Base-by-base conservation (phyloP, 2,329 filamentous ascomycete species). In the Xenoacremonium recifei region DNA sequence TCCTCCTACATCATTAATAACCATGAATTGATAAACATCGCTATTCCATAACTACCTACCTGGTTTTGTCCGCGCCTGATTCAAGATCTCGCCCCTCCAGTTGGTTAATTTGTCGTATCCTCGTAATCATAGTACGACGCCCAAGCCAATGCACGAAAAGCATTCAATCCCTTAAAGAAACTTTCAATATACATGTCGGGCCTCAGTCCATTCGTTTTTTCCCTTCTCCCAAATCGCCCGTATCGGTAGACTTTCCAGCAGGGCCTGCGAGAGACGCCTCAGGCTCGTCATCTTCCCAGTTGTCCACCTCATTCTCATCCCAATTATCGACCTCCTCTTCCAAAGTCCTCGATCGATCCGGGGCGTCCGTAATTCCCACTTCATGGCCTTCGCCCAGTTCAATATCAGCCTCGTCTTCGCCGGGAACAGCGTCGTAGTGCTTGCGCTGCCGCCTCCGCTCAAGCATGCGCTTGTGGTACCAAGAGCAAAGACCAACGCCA, bases 401-500 rank as follows among this genome's bases (percentile, higher is more conserved):
- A 12, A 96, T 66, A 62, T 96, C 87, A 12, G 65, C 75, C 3
- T 76, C 77, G 12, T 74, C 76, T 37, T 80, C 79, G 20, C 80
- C 82, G 0, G 86, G 79, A 5, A 95, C 77, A 6, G 79, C 76
- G 39, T 79, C 76, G 59, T 95, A 95, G 38, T 80, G 79, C 59
- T 87, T 87, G 41, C 80, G 81, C 58, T 81, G 73, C 46, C 91
- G 79, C 62, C 87, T 88, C 48, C 93, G 79, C 66, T 97, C 92
- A 29, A 97, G 72, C 90, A 97, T 97, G 45, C 93, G 85, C 61
- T 87, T 86, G 68, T 99, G 93, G 63, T 99, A 99, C 87, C 88
- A 92, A 43, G 82, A 84, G 63, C 88, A 95, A 16, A 95, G 63
- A 0, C 76, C 84, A 16, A 96, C 62, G 0, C 80, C 90, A 1